Evolutionary conservation across 257 asterid species (phyloP).

Genomic region (Cordia subcordata): DNA sequence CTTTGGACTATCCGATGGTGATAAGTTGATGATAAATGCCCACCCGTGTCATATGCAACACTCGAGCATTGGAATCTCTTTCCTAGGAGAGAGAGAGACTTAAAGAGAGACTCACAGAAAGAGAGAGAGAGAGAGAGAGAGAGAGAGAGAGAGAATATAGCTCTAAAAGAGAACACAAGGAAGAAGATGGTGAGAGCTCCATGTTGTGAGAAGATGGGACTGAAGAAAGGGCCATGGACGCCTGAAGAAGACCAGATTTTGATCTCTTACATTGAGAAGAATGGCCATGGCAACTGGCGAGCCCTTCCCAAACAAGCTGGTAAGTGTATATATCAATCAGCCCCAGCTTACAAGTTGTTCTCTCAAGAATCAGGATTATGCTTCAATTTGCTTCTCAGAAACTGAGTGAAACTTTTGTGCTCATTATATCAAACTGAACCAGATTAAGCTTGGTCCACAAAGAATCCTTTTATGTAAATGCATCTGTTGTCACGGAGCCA

Average conservation of each 20-base stretch:
- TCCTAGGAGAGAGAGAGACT: background rate
- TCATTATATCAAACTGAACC: no score
- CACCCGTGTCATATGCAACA: background rate
- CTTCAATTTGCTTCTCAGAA: no score
- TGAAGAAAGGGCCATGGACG: conserved; percentile 87
- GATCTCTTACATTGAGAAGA: conserved; percentile 33
- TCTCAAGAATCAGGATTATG: no score
- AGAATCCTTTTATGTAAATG: no score
- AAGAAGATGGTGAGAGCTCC: conserved; percentile 39
- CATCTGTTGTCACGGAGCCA: no score
- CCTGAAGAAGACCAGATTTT: conserved; percentile 64
- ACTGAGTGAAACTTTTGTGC: no score
- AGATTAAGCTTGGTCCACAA: no score
- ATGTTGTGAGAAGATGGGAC: conserved; percentile 75
- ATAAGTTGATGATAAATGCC: no score
- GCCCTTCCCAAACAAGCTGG: conserved; percentile 83
- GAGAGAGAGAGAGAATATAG: background rate
- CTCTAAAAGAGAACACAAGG: background rate
- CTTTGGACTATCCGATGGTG: no score
- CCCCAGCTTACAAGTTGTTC: background rate
- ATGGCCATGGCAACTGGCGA: conserved; percentile 82
- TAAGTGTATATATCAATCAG: conserved; percentile 11
- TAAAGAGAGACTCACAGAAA: background rate
- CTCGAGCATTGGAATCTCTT: background rate
- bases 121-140: background rate